Conservation (phyloP, 495 filamentous ascomycete species). For the Podospora pseudocomata region DNA sequence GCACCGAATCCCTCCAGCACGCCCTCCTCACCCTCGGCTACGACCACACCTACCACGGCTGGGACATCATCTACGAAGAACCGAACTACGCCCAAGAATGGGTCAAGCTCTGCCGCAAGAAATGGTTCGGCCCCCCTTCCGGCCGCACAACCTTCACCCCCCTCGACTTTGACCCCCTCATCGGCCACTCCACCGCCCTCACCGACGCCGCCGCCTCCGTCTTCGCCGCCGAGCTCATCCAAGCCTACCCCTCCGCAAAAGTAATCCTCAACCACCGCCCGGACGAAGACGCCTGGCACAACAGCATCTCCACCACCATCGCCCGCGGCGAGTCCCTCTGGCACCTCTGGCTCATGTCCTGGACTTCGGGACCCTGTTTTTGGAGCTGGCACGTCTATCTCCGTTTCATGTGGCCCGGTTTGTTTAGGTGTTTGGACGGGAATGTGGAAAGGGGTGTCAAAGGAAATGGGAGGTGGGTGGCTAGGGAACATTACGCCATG, state of each 20-base stretch:
- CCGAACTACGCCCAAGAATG: slow-evolving; percentile 56
- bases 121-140: slow-evolving; percentile 28
- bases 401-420: slow-evolving; percentile 27
- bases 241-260: slow-evolving; percentile 46
- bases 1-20: slow-evolving; percentile 60
- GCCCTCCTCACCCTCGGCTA: slow-evolving; percentile 60
- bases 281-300: slow-evolving; percentile 42
- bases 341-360: slow-evolving; percentile 25
- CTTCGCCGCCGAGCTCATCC: slow-evolving; percentile 42
- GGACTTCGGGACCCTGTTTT: slow-evolving; percentile 27
- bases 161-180: slow-evolving; percentile 47
- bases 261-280: slow-evolving; percentile 43
- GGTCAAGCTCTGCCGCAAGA: slow-evolving; percentile 25
- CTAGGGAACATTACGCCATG: slow-evolving; percentile 29
- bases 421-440: slow-evolving; percentile 27
- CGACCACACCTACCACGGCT: slow-evolving; percentile 63
- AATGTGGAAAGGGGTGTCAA: slow-evolving; percentile 22
- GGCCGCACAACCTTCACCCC: slow-evolving; percentile 37
- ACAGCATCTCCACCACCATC: slow-evolving; percentile 23
- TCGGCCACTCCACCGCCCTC: slow-evolving; percentile 43
- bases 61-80: slow-evolving; percentile 58
- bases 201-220: slow-evolving; percentile 42
- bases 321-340: slow-evolving; percentile 25
- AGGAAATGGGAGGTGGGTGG: slow-evolving; percentile 25
- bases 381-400: slow-evolving; percentile 32